phyloP scores from a whole-genome alignment of 1,284 basidiomycete genomes.

The Heterobasidion irregulare region DNA sequence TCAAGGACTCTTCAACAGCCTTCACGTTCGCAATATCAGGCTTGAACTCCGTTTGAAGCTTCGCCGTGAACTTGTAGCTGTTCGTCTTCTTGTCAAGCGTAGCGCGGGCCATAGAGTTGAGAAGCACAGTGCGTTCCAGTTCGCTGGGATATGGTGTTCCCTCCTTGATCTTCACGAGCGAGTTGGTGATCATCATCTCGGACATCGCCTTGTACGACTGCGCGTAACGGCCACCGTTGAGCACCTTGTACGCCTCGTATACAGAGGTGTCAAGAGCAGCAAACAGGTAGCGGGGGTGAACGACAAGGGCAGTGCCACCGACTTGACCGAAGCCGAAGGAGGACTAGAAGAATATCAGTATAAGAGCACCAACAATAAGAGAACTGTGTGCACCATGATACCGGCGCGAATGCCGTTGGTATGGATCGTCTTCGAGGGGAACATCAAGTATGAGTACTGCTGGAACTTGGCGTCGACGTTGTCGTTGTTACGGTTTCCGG shows the following conservation, averaged over 20 bases:
- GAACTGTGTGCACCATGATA: conserved; percentile 55
- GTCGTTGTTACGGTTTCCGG: conserved; percentile 96
- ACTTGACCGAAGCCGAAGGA: conserved; percentile 99
- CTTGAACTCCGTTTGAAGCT: conserved; percentile 46
- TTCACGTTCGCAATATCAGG: conserved; percentile 63
- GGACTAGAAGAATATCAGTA: conserved; percentile 41
- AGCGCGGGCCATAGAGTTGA: conserved; percentile 91
- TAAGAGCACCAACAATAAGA: conserved; percentile 7
- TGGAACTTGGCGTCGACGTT: conserved; percentile 93
- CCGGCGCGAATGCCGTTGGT: conserved; percentile 90
- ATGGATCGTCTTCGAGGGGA: conserved; percentile 93
- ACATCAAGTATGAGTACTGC: conserved; percentile 87
- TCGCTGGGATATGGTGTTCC: conserved; percentile 86
- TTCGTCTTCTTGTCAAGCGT: conserved; percentile 78
- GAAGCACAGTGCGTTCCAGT: conserved; percentile 80
- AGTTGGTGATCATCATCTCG: conserved; percentile 90
- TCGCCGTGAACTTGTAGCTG: conserved; percentile 72
- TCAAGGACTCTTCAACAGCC: conserved; percentile 48
- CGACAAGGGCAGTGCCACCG: conserved; percentile 83
- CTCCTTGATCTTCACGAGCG: conserved; percentile 94
- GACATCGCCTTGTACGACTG: conserved; percentile 91
- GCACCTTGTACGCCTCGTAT: conserved; percentile 71
- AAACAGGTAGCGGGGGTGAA: conserved; percentile 90
- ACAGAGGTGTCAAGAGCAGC: conserved; percentile 69
- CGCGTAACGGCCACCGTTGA: conserved; percentile 64